These are phyloP conservation scores for Ustilago bromivora DNA, from an alignment of 1,284 basidiomycete genomes.

Conservation along the genomic window DNA sequence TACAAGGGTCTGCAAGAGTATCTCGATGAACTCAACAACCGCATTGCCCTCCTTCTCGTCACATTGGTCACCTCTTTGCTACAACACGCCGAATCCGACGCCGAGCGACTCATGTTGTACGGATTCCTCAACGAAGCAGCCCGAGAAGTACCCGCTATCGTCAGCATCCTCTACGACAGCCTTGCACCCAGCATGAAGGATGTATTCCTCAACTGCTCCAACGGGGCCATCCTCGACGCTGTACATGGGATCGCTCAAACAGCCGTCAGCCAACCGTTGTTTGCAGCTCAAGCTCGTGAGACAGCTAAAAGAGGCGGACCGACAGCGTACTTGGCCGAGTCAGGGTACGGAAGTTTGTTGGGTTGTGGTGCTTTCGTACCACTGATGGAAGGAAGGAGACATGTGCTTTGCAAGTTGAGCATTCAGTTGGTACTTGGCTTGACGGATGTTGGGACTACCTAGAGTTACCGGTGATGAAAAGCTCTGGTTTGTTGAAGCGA, in stretches of 20 bases:
- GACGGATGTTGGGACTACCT: conserved; percentile 58
- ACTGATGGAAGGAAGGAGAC: conserved; percentile 47
- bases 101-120: conserved; percentile 59
- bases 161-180: conserved; percentile 65
- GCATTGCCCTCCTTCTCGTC: conserved; percentile 59
- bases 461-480: neutral
- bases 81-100: conserved; percentile 61
- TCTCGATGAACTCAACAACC: conserved; percentile 58
- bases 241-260: conserved; percentile 62
- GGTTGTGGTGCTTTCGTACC: conserved; percentile 62
- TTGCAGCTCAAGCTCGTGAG: conserved; percentile 64
- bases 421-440: conserved; percentile 58
- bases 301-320: conserved; percentile 62
- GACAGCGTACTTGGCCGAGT: conserved; percentile 60
- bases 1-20: conserved; percentile 52
- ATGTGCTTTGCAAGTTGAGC: conserved; percentile 57
- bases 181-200: conserved; percentile 61
- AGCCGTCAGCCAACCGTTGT: conserved; percentile 62
- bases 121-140: conserved; percentile 62
- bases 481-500: neutral
- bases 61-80: conserved; percentile 60
- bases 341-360: conserved; percentile 59
- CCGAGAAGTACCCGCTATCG: conserved; percentile 58
- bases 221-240: conserved; percentile 60
- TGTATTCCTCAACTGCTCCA: conserved; percentile 61